Percentiles rank a stretch among this genome's conserved stretches.
Evolutionary conservation across 2,329 filamentous ascomycete genomes (phyloP).

Genomic region (Talaromyces islandicus): DNA sequence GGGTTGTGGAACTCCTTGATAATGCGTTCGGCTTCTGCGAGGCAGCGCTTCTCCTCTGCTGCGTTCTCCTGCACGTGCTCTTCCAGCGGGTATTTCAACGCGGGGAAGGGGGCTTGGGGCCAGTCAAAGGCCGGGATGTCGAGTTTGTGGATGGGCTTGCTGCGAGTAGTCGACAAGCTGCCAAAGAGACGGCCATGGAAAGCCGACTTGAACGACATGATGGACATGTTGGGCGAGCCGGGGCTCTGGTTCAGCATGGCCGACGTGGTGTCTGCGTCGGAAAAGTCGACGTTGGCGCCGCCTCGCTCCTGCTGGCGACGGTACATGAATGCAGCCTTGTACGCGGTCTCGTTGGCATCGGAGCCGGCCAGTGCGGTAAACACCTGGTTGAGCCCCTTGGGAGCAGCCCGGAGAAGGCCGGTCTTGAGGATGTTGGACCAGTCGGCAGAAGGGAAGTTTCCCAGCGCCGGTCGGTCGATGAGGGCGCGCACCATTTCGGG

Average conservation of each 20-base stretch:
- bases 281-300: slow-evolving; percentile 71
- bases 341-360: slow-evolving; percentile 89
- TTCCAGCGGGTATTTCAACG: slow-evolving; percentile 80
- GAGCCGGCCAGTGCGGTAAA: slow-evolving; percentile 87
- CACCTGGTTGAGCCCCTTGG: slow-evolving; percentile 77
- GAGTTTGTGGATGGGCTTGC: slow-evolving; percentile 90
- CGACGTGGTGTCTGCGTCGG: slow-evolving; percentile 64
- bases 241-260: slow-evolving; percentile 78
- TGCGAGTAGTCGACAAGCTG: slow-evolving; percentile 79
- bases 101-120: slow-evolving; percentile 83
- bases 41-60: slow-evolving; percentile 71
- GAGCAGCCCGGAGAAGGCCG: slow-evolving; percentile 75
- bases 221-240: slow-evolving; percentile 72
- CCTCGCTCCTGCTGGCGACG: slow-evolving; percentile 75
- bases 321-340: slow-evolving; percentile 95
- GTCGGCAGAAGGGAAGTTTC: slow-evolving; percentile 82
- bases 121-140: slow-evolving; percentile 94
- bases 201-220: slow-evolving; percentile 79
- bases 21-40: slow-evolving; percentile 76
- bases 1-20: slow-evolving; percentile 74
- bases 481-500: slow-evolving; percentile 74
- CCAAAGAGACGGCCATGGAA: slow-evolving; percentile 92
- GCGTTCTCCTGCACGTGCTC: slow-evolving; percentile 73
- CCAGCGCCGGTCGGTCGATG: slow-evolving; percentile 83
- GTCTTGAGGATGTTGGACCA: slow-evolving; percentile 75